Percentiles rank a stretch among this genome's conserved stretches.
These are phyloP conservation scores for Backusella circina DNA, from an alignment of 192 early-diverging fungal species.

Conservation along the genomic window DNA sequence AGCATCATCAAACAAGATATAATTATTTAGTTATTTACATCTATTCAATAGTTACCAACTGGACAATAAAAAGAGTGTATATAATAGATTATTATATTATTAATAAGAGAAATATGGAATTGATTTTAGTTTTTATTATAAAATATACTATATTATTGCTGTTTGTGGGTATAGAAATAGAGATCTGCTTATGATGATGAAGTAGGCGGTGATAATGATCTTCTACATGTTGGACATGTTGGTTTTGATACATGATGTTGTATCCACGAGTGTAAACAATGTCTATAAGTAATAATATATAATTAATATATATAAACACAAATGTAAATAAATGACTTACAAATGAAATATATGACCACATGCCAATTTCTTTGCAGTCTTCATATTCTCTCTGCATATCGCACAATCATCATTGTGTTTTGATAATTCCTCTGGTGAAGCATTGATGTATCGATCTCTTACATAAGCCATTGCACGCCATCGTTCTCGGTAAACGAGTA, in stretches of 20 bases:
- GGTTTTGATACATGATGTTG: conserved; percentile 62
- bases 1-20: background rate
- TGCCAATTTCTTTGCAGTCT: conserved; percentile 63
- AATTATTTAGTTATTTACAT: background rate
- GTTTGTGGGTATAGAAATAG: background rate
- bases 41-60: background rate
- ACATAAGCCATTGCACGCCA: conserved; percentile 53
- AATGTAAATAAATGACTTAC: conserved; percentile 25
- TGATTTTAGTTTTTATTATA: background rate
- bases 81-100: background rate
- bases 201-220: conserved; percentile 36
- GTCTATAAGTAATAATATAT: conserved; percentile 15
- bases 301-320: background rate
- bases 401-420: conserved; percentile 75
- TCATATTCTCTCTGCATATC: conserved; percentile 71
- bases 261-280: conserved; percentile 70
- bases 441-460: conserved; percentile 53
- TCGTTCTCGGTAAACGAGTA: conserved; percentile 56
- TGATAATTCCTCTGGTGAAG: conserved; percentile 57
- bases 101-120: background rate
- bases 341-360: conserved; percentile 78
- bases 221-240: conserved; percentile 65
- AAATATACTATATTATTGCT: background rate
- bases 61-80: background rate
- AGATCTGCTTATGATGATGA: too few species aligned